Evolutionary conservation across 2,329 filamentous ascomycete genomes (phyloP), one percentile per base, ranked within the genome.

Genomic region (Tolypocladium inflatum): DNA sequence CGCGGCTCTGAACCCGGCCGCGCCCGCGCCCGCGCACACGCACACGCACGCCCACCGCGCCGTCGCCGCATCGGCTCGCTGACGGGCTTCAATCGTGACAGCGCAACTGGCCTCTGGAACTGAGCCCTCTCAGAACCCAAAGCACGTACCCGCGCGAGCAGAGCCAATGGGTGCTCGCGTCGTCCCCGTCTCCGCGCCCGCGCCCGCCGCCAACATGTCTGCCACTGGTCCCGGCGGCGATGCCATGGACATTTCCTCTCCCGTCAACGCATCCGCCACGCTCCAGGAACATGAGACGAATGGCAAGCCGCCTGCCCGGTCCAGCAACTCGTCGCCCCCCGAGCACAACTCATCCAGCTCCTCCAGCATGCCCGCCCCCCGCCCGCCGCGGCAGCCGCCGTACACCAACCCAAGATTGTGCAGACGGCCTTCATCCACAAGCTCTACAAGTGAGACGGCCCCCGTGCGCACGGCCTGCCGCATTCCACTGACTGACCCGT

Each of bases 371-470:
- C 73, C 79, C 39, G 78, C 80, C 26, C 80, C 79, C 71, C 74
- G 8, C 74, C 79, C 2, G 74, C 79, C n/a, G 86, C 87, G 23
- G 85, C 86, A 1, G 85, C 88, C 6, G 88, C 88, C 54, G 87
- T 92, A 56, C 91, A 96, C 70, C 92, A 96, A 70, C 92, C 94
- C 60, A 99, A 99, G 76, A 93, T 97, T 51, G 91, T 97, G 19
- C 94, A 99, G 76, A 97, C 94, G 13, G 94, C 94, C 26, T 99
- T 99, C 69, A 97, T 99, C 63, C 94, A 99, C 74, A 99, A 99
- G 74, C 84, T 99, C 41, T 99, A 97, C 80, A 97, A 95, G 92
- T 97, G 80, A 69, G 87, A 61, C 48, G 45, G 13, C 13, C 57
- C 37, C 15, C 43, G 35, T 38, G 45, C 30, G 6, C 26, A 13